Evolutionary conservation across 1,284 basidiomycete genomes (phyloP).

Genomic region (Sporisorium exsertum): DNA sequence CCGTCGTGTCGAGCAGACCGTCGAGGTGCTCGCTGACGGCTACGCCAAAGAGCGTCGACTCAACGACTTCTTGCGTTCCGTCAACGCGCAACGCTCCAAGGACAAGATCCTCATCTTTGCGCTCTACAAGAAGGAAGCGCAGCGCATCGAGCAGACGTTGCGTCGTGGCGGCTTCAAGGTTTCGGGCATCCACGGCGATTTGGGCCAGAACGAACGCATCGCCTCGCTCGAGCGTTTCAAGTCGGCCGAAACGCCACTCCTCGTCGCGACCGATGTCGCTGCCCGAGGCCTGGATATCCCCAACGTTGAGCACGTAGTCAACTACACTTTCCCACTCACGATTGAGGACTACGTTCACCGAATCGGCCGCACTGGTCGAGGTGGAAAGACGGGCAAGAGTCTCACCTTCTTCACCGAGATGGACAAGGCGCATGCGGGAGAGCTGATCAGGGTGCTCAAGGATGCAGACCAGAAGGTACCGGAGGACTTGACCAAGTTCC

Average conservation of each 20-base stretch:
- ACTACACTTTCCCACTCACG: conserved; percentile 89
- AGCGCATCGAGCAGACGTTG: conserved; percentile 86
- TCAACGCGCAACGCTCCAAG: conserved; percentile 70
- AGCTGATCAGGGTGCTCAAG: conserved; percentile 88
- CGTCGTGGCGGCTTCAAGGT: conserved; percentile 83
- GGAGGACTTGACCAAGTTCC: conserved; percentile 86
- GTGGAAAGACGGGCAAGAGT: conserved; percentile 88
- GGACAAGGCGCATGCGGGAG: conserved; percentile 83
- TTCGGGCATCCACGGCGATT: conserved; percentile 90
- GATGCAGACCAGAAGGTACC: conserved; percentile 83
- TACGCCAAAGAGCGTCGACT: conserved; percentile 83
- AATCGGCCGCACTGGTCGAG: conserved; percentile 94
- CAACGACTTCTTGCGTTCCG: conserved; percentile 63
- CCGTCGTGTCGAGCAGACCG: conserved; percentile 80
- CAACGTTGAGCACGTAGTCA: conserved; percentile 80
- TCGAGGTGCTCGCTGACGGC: conserved; percentile 90
- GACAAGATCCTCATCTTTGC: conserved; percentile 91
- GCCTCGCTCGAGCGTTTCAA: conserved; percentile 91
- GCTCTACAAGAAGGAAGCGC: conserved; percentile 89
- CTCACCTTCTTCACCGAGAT: conserved; percentile 88
- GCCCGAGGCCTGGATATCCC: conserved; percentile 97
- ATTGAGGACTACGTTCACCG: conserved; percentile 88
- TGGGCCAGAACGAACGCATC: conserved; percentile 87
- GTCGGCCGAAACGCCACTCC: conserved; percentile 81
- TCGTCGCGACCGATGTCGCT: conserved; percentile 98